Percentiles rank a stretch among this genome's conserved stretches.
Evolutionary conservation across 2,329 filamentous ascomycete genomes (phyloP).

Genomic region (Fusarium annulatum): DNA sequence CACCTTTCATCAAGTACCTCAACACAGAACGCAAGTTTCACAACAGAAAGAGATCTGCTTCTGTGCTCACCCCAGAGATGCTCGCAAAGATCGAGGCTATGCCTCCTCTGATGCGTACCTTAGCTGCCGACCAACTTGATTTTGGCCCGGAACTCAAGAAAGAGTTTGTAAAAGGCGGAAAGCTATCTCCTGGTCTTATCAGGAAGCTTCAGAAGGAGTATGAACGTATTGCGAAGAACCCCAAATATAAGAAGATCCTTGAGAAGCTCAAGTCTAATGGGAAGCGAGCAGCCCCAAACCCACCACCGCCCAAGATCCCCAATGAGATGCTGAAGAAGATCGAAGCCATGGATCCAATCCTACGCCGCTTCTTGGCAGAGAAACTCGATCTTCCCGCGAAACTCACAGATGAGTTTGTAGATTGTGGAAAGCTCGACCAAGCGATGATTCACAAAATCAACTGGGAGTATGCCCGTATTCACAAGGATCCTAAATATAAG

Average conservation of each 20-base stretch:
- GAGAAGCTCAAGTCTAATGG: not conserved
- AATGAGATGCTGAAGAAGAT: not conserved
- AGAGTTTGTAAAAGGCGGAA: not conserved
- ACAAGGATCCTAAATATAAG: not conserved
- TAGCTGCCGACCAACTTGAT: not conserved
- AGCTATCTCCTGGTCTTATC: not conserved
- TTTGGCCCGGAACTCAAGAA: not conserved
- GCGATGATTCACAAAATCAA: slow-evolving; percentile 1
- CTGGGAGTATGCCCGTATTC: slow-evolving; percentile 1
- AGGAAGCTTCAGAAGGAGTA: slow-evolving; percentile 10
- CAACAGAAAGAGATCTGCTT: not conserved
- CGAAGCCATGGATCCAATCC: not conserved
- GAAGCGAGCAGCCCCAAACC: not conserved
- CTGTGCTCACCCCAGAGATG: not conserved
- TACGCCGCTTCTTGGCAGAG: not conserved
- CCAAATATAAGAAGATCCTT: not conserved
- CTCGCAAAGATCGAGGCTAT: not conserved
- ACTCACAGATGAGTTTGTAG: not conserved
- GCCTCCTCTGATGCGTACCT: not conserved
- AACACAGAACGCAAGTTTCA: not conserved
- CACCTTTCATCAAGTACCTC: not conserved
- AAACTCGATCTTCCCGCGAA: not conserved
- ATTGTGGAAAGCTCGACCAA: not conserved
- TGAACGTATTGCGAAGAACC: not conserved
- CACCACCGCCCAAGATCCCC: not conserved